Evolutionary conservation across 768 basidiomycete genomes (phyloP).

Genomic region (Xerocomus spinulosus): DNA sequence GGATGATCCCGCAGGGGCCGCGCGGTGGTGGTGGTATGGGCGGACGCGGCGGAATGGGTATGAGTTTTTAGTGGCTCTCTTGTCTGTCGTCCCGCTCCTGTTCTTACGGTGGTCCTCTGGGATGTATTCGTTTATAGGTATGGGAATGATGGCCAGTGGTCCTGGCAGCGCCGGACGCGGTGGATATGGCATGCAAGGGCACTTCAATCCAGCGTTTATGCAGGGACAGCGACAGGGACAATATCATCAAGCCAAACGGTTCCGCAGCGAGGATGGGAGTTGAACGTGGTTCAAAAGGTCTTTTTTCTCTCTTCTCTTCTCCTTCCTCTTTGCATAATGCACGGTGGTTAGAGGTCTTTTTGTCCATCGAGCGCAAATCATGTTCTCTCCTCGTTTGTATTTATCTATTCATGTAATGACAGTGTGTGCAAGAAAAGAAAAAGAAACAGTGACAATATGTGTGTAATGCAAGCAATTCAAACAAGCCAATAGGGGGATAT

Average conservation of each 20-base stretch:
- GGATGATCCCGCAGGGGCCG: constrained; percentile 50
- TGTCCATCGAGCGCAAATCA: too few species aligned
- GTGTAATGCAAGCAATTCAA: neutral
- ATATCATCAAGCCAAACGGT: constrained; percentile 48
- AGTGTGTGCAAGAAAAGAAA: neutral
- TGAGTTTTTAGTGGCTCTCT: constrained; percentile 30
- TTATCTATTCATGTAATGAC: constrained; percentile 31
- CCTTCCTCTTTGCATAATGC: neutral
- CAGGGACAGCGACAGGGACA: constrained; percentile 42
- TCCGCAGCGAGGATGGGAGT: constrained; percentile 49
- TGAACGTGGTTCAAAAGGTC: constrained; percentile 10
- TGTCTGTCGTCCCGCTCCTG: constrained; percentile 6
- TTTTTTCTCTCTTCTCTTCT: neutral
- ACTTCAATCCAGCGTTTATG: constrained; percentile 76
- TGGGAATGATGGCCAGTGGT: constrained; percentile 49
- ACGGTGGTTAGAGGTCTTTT: too few species aligned
- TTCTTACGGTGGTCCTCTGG: constrained; percentile 29
- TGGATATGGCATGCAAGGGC: constrained; percentile 51
- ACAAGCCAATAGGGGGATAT: neutral
- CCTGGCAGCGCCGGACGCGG: constrained; percentile 28
- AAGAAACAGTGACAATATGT: neutral
- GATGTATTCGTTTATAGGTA: constrained; percentile 38
- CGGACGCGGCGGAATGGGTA: constrained; percentile 51
- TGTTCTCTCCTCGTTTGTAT: neutral
- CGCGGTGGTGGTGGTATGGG: constrained; percentile 43